phyloP scores from a whole-genome alignment of 495 filamentous ascomycete species.

The Patellaria atrata region DNA sequence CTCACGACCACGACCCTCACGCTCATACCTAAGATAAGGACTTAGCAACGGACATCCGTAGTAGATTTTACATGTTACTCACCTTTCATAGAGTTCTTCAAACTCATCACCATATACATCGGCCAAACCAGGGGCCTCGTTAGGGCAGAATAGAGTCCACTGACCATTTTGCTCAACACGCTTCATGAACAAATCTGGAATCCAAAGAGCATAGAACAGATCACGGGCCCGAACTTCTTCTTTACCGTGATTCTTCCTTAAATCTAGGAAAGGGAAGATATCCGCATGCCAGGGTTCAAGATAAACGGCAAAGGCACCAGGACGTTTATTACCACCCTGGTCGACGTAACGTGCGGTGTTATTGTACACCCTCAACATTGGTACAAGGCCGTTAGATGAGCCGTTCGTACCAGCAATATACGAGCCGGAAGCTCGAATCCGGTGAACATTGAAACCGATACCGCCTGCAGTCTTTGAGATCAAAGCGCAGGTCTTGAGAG shows the following conservation, averaged over 20 bases:
- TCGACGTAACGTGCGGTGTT: slow-evolving; percentile 98
- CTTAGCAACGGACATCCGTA: no score
- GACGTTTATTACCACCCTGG: slow-evolving; percentile 98
- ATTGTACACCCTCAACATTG: slow-evolving; percentile 97
- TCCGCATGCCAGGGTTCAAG: slow-evolving; percentile 99
- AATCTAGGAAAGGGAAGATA: slow-evolving; percentile 91
- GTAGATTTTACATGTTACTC: no score
- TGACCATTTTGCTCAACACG: slow-evolving; percentile 88
- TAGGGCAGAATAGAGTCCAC: slow-evolving; percentile 96
- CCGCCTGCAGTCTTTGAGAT: slow-evolving; percentile 98
- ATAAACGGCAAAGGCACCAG: slow-evolving; percentile 96
- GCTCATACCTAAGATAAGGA: slow-evolving; percentile 50
- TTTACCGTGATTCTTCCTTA: slow-evolving; percentile 98
- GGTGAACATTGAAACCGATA: slow-evolving; percentile 89
- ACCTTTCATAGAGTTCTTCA: slow-evolving; percentile 79
- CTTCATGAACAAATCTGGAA: slow-evolving; percentile 98
- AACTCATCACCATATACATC: slow-evolving; percentile 97
- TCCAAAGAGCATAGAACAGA: slow-evolving; percentile 96
- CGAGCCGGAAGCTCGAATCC: slow-evolving; percentile 89
- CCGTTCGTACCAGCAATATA: slow-evolving; percentile 97
- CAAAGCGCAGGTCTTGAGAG: slow-evolving; percentile 96
- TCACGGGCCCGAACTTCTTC: slow-evolving; percentile 95
- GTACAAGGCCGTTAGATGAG: slow-evolving; percentile 91
- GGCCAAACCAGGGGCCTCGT: slow-evolving; percentile 84
- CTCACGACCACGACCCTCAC: slow-evolving; percentile 72